Evolutionary conservation across 2,329 filamentous ascomycete genomes (phyloP), one percentile per base, ranked within the genome.

Genomic region (Verticillium zaregamsianum): DNA sequence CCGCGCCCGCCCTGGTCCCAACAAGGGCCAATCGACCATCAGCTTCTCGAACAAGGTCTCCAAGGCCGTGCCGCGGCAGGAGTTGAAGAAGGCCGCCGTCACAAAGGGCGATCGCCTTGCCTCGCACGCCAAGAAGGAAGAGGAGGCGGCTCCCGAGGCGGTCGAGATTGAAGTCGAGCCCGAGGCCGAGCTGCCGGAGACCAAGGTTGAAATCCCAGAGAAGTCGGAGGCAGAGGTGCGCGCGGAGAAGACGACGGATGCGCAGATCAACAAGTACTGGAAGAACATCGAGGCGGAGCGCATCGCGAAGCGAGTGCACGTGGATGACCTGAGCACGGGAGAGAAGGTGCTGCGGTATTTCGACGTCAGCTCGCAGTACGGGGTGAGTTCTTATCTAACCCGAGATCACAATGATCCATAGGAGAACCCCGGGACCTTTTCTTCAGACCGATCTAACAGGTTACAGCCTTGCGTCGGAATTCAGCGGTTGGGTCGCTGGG

Each of bases 261-360:
- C 82, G 57, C 87, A 92, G 68, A 87, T 98, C 65, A 84, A 84
- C 68, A 82, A 80, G 70, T 97, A 97, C 73, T 97, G 93, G 93
- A 80, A 80, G 66, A 75, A 75, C 12, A 86, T 94, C 66, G 92
- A 97, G 78, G 78, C 79, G 49, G 82, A 87, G 69, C 82, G 92
- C 67, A 82, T 82, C 63, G 86, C 91, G 20, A 84, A 85, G 52
- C 80, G 90, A 68, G 87, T 96, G 39, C 95, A 98, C 71, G 92
- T 96, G 76, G 76, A 89, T 68, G 88, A 82, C 2, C 72, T 98
- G 67, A 83, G 81, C 12, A 67, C 90, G 55, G 82, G 90, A 61
- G 93, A 98, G 81, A 97, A 94, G 80, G 87, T 98, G 31, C 76
- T 98, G 69, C 82, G 94, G 65, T 91, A 97, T 73, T 99, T 95